A percentile compares a stretch with the other conserved stretches of the same genome.
These are phyloP conservation scores for Malus asiatica DNA, from an alignment of 306 rosid species.

Conservation along the genomic window DNA sequence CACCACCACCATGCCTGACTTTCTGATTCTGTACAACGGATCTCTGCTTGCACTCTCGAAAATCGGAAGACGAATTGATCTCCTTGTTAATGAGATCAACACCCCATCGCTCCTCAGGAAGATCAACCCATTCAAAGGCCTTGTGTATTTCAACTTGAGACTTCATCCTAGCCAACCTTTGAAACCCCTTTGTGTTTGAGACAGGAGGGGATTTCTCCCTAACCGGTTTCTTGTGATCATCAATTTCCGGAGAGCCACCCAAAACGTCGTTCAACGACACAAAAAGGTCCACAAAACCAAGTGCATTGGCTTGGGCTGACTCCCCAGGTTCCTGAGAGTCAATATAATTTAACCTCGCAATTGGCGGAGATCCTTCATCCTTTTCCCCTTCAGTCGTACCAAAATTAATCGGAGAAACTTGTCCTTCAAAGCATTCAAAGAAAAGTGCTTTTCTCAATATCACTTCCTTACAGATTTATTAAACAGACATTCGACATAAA, in stretches of 20 bases:
- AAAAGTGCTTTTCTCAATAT: neutral
- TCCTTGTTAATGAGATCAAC: conserved; percentile 5
- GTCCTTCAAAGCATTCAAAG: conserved; percentile 31
- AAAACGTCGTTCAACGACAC: conserved; percentile 27
- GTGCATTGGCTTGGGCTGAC: conserved; percentile 44
- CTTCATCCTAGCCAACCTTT: conserved; percentile 44
- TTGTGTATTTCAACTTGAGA: conserved; percentile 27
- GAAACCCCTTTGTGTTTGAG: conserved; percentile 33
- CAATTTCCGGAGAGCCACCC: conserved; percentile 24
- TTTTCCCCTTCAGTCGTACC: neutral
- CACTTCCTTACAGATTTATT: neutral
- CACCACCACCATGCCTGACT: conserved; percentile 15
- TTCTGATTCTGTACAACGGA: conserved; percentile 21
- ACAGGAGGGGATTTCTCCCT: conserved; percentile 41
- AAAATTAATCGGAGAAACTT: too few relatives aligned
- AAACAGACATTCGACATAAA: neutral
- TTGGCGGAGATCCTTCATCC: conserved; percentile 6
- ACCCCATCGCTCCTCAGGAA: conserved; percentile 18
- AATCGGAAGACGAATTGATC: conserved; percentile 6
- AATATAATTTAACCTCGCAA: conserved; percentile 19
- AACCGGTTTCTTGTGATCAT: conserved; percentile 10
- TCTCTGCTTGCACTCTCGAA: conserved; percentile 18
- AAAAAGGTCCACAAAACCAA: conserved; percentile 52
- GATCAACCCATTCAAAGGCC: conserved; percentile 39
- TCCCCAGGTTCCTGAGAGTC: conserved; percentile 38